A percentile compares a stretch with the other conserved stretches of the same genome.
Evolutionary conservation across 805 yeast genomes (phyloP).

Genomic region (Wickerhamomyces silvicola): DNA sequence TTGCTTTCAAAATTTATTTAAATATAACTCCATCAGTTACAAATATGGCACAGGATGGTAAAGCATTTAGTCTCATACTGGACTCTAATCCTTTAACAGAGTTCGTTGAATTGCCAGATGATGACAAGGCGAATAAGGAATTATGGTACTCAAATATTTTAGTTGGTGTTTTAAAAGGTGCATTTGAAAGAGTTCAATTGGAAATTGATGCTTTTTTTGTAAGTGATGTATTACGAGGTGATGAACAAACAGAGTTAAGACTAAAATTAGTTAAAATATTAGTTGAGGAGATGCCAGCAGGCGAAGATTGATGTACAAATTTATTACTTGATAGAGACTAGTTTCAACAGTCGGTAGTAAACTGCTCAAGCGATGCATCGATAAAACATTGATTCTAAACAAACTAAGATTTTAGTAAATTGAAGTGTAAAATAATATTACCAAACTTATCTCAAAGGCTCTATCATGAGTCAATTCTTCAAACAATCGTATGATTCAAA

Average conservation of each 20-base stretch:
- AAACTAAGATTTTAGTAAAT: too few species aligned
- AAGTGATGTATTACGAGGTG: slow-evolving; percentile 78
- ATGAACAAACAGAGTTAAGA: slow-evolving; percentile 71
- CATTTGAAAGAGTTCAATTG: slow-evolving; percentile 91
- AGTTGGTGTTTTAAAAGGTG: slow-evolving; percentile 87
- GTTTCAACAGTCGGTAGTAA: neutral
- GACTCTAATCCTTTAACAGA: slow-evolving; percentile 90
- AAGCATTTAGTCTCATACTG: slow-evolving; percentile 64
- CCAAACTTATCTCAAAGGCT: too few species aligned
- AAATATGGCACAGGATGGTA: slow-evolving; percentile 72
- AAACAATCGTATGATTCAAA: too few species aligned
- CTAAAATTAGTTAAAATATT: slow-evolving; percentile 64
- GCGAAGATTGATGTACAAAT: slow-evolving; percentile 58
- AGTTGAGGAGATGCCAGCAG: slow-evolving; percentile 95
- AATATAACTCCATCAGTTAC: slow-evolving; percentile 72
- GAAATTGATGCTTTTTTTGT: slow-evolving; percentile 81
- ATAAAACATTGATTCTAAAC: too few species aligned
- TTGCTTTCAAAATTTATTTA: slow-evolving; percentile 86
- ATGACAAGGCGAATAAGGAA: slow-evolving; percentile 58
- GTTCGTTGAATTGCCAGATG: slow-evolving; percentile 90
- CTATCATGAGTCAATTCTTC: too few species aligned
- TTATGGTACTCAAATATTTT: slow-evolving; percentile 91
- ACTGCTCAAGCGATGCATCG: neutral
- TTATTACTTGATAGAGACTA: too few species aligned
- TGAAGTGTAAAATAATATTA: too few species aligned